These are phyloP conservation scores for Geoglossum cookeanum DNA, from an alignment of 2,329 filamentous ascomycete genomes.

Conservation along the genomic window DNA sequence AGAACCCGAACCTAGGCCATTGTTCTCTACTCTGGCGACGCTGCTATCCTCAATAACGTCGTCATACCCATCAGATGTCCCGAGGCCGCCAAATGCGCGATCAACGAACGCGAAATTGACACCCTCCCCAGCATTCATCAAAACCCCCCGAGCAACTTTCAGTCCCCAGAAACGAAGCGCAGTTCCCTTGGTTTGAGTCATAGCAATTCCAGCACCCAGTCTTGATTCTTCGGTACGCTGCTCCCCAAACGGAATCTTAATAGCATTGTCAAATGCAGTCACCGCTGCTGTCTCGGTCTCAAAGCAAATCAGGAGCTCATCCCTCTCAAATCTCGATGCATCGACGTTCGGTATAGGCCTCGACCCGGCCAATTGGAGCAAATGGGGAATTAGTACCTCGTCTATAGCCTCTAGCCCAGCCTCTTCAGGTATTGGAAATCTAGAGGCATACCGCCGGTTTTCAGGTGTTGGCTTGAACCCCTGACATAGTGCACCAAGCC, in stretches of 20 bases:
- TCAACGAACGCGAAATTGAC: constrained; percentile 39
- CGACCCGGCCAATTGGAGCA: constrained; percentile 32
- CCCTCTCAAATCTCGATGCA: constrained; percentile 36
- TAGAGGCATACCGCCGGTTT: constrained; percentile 21
- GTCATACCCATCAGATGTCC: constrained; percentile 18
- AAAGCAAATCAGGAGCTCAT: constrained; percentile 33
- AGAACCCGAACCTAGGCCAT: not conserved
- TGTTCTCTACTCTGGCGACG: not conserved
- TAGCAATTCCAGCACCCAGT: constrained; percentile 10
- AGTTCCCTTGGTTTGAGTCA: constrained; percentile 24
- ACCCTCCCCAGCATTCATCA: constrained; percentile 36
- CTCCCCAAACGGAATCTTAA: constrained; percentile 32
- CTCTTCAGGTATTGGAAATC: constrained; percentile 33
- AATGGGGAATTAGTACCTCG: constrained; percentile 37
- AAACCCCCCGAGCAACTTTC: constrained; percentile 36
- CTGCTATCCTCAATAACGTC: constrained; percentile 1
- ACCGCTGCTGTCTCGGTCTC: constrained; percentile 34
- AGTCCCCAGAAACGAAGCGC: constrained; percentile 37
- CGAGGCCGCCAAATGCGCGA: constrained; percentile 41
- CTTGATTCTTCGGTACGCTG: constrained; percentile 7
- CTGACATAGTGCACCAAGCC: constrained; percentile 32
- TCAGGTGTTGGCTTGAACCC: constrained; percentile 28
- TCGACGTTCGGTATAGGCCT: constrained; percentile 35
- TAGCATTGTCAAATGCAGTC: constrained; percentile 32
- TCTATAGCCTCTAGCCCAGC: constrained; percentile 34